These are phyloP conservation scores for Cercospora nicotianae DNA, from an alignment of 2,329 filamentous ascomycete species.

Conservation along the genomic window DNA sequence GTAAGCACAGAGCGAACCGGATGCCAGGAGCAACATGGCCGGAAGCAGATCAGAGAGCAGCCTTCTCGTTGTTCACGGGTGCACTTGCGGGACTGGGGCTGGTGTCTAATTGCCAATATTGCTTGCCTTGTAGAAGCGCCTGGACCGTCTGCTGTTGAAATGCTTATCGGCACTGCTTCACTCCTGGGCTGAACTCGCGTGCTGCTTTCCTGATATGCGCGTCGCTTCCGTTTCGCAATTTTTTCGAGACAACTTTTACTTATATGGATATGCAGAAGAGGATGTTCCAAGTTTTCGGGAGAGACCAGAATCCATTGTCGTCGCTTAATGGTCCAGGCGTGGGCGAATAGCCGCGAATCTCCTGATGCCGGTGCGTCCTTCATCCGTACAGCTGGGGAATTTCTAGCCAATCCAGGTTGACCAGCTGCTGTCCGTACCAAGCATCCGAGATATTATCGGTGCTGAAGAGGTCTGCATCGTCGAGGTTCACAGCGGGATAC, in stretches of 20 bases:
- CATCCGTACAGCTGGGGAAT: slow-evolving; percentile 21
- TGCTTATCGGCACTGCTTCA: background rate
- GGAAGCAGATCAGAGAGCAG: background rate
- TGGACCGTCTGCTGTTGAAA: background rate
- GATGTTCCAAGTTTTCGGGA: background rate
- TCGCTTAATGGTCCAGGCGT: background rate
- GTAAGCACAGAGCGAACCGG: background rate
- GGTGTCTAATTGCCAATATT: background rate
- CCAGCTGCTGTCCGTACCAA: slow-evolving; percentile 31
- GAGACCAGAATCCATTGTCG: background rate
- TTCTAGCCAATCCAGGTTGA: slow-evolving; percentile 32
- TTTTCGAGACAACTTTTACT: background rate
- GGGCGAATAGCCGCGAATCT: background rate
- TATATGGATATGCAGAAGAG: background rate
- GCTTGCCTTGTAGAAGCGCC: background rate
- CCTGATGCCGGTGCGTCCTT: background rate
- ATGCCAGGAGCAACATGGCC: background rate
- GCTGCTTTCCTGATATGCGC: background rate
- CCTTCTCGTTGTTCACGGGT: background rate
- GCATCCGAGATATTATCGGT: slow-evolving; percentile 30
- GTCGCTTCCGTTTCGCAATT: background rate
- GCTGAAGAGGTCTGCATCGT: slow-evolving; percentile 27
- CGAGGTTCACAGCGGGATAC: slow-evolving; percentile 22
- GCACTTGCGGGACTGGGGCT: background rate
- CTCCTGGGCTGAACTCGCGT: background rate